A percentile compares a stretch with the other conserved stretches of the same genome.
Conservation (phyloP, 768 basidiomycete species). For the Chalciporus piperatus region DNA sequence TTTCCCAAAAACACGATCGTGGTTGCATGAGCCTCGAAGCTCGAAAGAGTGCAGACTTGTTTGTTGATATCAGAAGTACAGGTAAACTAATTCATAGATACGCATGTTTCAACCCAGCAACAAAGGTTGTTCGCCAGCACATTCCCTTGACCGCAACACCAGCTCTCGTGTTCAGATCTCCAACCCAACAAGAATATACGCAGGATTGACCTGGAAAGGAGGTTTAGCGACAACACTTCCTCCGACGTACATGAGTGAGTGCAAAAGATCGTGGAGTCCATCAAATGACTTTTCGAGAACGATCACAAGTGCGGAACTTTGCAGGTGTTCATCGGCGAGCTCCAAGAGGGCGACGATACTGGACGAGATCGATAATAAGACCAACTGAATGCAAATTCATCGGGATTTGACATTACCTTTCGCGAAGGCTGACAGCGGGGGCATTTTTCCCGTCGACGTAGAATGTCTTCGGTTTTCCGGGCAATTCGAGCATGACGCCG, state of each 20-base stretch:
- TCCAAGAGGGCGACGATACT: constrained; percentile 87
- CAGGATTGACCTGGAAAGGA: constrained; percentile 69
- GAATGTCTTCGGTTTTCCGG: constrained; percentile 67
- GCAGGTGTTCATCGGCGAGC: constrained; percentile 80
- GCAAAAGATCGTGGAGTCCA: constrained; percentile 70
- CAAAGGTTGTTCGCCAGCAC: constrained; percentile 17
- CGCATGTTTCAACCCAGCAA: constrained; percentile 22
- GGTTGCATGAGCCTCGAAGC: neutral
- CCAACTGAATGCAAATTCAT: constrained; percentile 5
- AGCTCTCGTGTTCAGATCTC: constrained; percentile 52
- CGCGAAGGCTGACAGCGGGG: constrained; percentile 72
- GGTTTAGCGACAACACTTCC: constrained; percentile 82
- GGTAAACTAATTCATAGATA: constrained; percentile 7
- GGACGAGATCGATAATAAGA: neutral
- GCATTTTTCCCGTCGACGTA: constrained; percentile 86
- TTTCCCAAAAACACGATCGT: no score
- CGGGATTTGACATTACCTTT: constrained; percentile 54
- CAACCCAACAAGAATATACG: constrained; percentile 82
- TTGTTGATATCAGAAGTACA: neutral
- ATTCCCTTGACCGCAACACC: constrained; percentile 27
- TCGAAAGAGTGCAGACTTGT: neutral
- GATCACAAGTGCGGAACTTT: constrained; percentile 76
- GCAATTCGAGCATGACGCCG: constrained; percentile 74
- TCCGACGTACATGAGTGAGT: constrained; percentile 91
- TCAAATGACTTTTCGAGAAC: constrained; percentile 72